Evolutionary conservation across 352 stramenopile species (phyloP).

Genomic region (Globisporangium barbulae): DNA sequence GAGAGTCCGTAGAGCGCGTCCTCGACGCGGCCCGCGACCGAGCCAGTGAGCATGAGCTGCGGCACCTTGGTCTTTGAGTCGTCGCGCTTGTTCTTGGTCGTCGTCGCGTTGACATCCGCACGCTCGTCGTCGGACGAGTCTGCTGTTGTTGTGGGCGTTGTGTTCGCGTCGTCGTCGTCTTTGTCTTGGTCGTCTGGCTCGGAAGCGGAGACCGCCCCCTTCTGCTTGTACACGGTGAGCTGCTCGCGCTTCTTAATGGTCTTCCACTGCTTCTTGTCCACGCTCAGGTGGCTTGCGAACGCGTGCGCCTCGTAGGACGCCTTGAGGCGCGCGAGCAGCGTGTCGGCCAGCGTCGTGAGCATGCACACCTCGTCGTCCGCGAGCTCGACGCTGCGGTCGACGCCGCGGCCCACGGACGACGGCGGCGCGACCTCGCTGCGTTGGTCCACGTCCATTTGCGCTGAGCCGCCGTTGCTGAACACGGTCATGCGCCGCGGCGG

Average conservation of each 20-base stretch:
- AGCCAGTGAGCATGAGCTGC: conserved; percentile 43
- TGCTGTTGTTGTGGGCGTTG: conserved; percentile 12
- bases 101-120: not conserved
- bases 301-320: conserved; percentile 33
- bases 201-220: conserved; percentile 11
- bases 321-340: conserved; percentile 40
- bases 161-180: conserved; percentile 10
- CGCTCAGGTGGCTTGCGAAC: conserved; percentile 17
- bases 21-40: conserved; percentile 45
- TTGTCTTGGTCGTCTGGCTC: conserved; percentile 1
- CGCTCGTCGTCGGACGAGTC: not conserved
- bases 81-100: not conserved
- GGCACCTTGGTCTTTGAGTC: conserved; percentile 10
- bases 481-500: not conserved
- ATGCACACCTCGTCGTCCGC: conserved; percentile 52
- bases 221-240: conserved; percentile 53
- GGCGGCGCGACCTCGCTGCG: conserved; percentile 8
- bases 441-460: not conserved
- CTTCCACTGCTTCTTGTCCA: conserved; percentile 61
- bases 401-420: conserved; percentile 1
- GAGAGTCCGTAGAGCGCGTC: conserved; percentile 59
- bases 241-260: conserved; percentile 62
- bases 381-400: conserved; percentile 22
- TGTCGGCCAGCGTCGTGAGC: conserved; percentile 32
- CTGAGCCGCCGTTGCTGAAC: not conserved